Percentiles rank a stretch among this genome's conserved stretches.
Evolutionary conservation across 2,329 filamentous ascomycete genomes (phyloP).

Genomic region (Colletotrichum horii): DNA sequence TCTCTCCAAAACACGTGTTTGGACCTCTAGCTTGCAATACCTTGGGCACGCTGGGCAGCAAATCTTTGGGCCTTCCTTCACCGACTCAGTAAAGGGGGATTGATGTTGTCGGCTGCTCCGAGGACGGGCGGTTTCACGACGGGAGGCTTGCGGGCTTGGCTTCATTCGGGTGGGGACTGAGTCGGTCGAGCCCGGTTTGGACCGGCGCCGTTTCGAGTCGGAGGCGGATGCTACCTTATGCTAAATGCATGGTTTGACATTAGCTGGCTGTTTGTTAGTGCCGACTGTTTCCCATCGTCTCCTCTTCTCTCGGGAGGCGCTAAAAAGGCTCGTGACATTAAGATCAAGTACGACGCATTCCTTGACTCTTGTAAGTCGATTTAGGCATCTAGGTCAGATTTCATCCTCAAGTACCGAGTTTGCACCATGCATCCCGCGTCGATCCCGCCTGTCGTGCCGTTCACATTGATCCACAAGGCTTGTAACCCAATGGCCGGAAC

Average conservation of each 20-base stretch:
- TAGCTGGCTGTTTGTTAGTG: background rate
- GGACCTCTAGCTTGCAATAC: background rate
- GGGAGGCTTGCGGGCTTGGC: background rate
- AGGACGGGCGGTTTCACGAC: background rate
- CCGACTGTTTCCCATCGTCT: background rate
- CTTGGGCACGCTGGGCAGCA: background rate
- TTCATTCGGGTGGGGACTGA: background rate
- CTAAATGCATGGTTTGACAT: background rate
- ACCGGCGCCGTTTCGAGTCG: background rate
- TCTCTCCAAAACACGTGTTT: background rate
- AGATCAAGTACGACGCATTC: background rate
- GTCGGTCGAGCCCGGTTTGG: background rate
- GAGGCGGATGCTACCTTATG: background rate
- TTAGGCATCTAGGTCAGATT: background rate
- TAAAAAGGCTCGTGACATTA: fast-evolving
- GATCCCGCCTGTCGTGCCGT: background rate
- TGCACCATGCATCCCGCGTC: background rate
- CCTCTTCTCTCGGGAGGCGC: background rate
- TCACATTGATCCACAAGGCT: background rate
- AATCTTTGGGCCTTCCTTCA: background rate
- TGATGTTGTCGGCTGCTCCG: background rate
- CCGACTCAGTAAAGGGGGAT: background rate
- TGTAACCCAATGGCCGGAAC: background rate
- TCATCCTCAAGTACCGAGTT: too few relatives aligned
- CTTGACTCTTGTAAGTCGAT: background rate